Evolutionary conservation across 306 rosid species (phyloP), one percentile per base, ranked within the genome.

Genomic region (Benincasa hispida): DNA sequence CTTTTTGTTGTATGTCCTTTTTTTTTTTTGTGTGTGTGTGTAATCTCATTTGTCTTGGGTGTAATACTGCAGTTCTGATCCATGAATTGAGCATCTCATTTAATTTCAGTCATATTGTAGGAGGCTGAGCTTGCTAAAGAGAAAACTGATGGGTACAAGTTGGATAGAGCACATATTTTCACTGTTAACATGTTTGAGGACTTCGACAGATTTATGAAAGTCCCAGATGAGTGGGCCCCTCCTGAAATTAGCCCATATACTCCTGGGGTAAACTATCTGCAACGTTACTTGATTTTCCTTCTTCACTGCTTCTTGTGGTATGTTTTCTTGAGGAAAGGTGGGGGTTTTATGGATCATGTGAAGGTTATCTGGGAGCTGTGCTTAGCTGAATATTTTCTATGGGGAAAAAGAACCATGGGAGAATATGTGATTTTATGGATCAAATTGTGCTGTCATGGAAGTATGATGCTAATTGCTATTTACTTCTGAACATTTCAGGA

Each of bases 81-180:
- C 3, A 8, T 75, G 35, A 56, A 56, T 58, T 8, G 34, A 35
- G 66, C 5, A 57, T 56, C 55, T 55, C 8, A 75, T 55, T 75
- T 57, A 34, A 32, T 76, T 76, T 76, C 22, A 25, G 34, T 59
- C 2, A 21, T 76, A 54, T 76, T 79, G 37, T 78, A 94, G 98
- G 98, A 91, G 82, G 98, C 98, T 5, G 97, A 94, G 79, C 90
- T 91, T 60, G 98, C 97, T 37, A 91, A 81, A 78, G 98, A 91
- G 85, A 91, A 85, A 83, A 90, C 96, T 8, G 88, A 93, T 60
- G 98, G 96, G 9, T 93, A 93, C 82, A 94, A 90, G 74, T 72
- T 94, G 87, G 98, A 94, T 57, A 87, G 89, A 0, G 65, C 89
- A 0, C 98, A 94, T 77, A 86, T 94, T 22, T 94, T 94, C 83